Base-by-base conservation (phyloP, 2,329 filamentous ascomycete genomes). In the Thielaviopsis euricoi region DNA sequence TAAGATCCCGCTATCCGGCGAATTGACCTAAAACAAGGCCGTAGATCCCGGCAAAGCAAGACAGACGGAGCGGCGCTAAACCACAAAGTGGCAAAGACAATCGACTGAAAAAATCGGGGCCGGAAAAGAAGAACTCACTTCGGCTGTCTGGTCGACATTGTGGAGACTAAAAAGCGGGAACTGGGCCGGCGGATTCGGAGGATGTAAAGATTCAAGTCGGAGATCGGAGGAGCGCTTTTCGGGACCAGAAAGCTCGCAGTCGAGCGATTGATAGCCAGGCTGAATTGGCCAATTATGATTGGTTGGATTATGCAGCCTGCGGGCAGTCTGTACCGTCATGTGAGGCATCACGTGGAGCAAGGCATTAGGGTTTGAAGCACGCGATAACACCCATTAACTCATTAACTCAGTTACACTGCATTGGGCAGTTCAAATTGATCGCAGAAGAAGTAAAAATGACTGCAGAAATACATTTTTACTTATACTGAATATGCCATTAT, bases 141-240 rank as follows among this genome's bases (percentile, higher is more conserved):
- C 62, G 72, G 61, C 66, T 70, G 67, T 71, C 72, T 71, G 62
- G 67, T 65, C 64, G 72, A 65, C 72, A 74, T 74, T 62, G 58
- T 72, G 62, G 62, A 40, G 63, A 65, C 60, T 64, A 57, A 26
- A 29, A 51, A 15, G 25, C 51, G 21, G 7, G 13, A 25, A 46
- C 29, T 46, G n/a, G 55, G 48, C 55, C 22, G 52, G 52, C 25
- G 29, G 52, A 22, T 25, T 54, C 33, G 52, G 37, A 29, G 26
- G 55, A 52, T 51, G 29, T 2, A 33, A 21, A 17, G n/a, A 48
- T 56, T 26, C 7, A n/a, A 26, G n/a, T 51, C 55, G 55, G 25
- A 33, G 46, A 21, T 51, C 26, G 21, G 50, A 50, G 53, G 46
- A n/a, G 26, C 26, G n/a, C 25, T 19, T 21, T 52, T 40, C 19